Evolutionary conservation across 306 rosid genomes (phyloP), one percentile per base, ranked within the genome.

Genomic region (Quercus engelmannii): DNA sequence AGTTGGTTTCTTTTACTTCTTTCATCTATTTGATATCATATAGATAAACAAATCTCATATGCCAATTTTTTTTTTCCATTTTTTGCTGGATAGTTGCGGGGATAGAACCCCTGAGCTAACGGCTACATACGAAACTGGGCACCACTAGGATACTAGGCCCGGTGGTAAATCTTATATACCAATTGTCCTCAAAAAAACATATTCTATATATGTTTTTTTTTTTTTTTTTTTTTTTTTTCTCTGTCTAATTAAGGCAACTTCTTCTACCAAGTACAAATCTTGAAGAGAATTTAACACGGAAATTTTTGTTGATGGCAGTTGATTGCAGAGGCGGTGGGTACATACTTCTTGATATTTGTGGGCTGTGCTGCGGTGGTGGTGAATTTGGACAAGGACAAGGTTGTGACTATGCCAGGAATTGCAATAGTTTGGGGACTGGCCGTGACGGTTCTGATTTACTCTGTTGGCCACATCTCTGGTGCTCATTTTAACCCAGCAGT

Each of bases 401-500:
- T 83, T 6, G 84, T 91, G n/a, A 89, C 93, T 20, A 72, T 75
- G 69, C 96, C 96, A 0, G 99, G 99, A 71, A 74, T 91, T 9
- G 17, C 93, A 8, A 86, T 90, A 21, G 77, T 43, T 43, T 95
- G 99, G 98, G 99, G 99, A 2, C 74, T 95, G 9, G 86, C 46
- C 38, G 92, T 91, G 49, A 69, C 80, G 81, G 97, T 93, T 0
- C 59, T 91, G 80, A 67, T 91, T 67, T 95, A 92, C 80, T 81
- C 97, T 5, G 81, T 95, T 25, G 97, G 97, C 11, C 99, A 95
- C 5, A 88, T 95, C 69, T 94, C 97, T 5, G 97, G 99, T 49
- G 97, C 92, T 25, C 97, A 95, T 83, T 88, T 95, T 59, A 93
- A 93, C 30, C 99, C 98, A 15, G 97, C 99, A 1, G 94, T 95